Evolutionary conservation across 768 basidiomycete species (phyloP), one percentile per base, ranked within the genome.

Genomic region (Sporobolomyces pararoseus): DNA sequence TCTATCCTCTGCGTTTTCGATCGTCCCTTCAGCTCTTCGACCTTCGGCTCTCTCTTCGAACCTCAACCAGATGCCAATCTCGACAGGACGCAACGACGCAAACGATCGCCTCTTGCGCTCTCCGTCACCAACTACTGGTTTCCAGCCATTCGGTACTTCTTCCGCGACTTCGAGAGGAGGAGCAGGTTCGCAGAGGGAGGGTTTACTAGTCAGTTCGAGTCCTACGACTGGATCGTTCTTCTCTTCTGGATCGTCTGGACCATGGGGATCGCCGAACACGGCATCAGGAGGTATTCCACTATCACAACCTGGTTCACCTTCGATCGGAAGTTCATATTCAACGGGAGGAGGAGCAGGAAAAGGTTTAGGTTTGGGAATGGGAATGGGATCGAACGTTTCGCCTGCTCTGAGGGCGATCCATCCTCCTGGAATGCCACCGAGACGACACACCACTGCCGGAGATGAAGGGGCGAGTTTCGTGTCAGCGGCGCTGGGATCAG

Each of bases 1-100:
- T 7, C 62, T 73, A 46, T 70, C 72, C 13, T 73, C 72, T 1
- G 65, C 46, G 14, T 70, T 73, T 39, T 49, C 61, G 19, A 60
- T 70, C 62, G 49, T 73, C 14, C 68, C 71, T 12, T 52, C 63
- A 3, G 29, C 50, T 1, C 63, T 73, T 21, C 64, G 68, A 5
- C 68, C 64, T 3, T 25, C 49, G 7, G 27, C 67, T 2, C 65
- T 65, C n/a, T 51, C 58, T 7, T 60, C 52, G 12, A 61, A 60
- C 44, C 52, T 62, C 44, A 35, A 61, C 59, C 21, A 42, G 10
- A 9, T 32, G 0, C 51, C 58, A 3, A 23, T 61, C 9, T 61
- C 59, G 32, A 61, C 59, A 17, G 59, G 44, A 34, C 2, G 42
- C 3, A 31, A 23, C 16, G 46, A 34, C 2, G 32, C 46, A 23